A percentile compares a stretch with the other conserved stretches of the same genome.
These are phyloP conservation scores for Solanum rostratum DNA, from an alignment of 257 asterid species.

Conservation along the genomic window DNA sequence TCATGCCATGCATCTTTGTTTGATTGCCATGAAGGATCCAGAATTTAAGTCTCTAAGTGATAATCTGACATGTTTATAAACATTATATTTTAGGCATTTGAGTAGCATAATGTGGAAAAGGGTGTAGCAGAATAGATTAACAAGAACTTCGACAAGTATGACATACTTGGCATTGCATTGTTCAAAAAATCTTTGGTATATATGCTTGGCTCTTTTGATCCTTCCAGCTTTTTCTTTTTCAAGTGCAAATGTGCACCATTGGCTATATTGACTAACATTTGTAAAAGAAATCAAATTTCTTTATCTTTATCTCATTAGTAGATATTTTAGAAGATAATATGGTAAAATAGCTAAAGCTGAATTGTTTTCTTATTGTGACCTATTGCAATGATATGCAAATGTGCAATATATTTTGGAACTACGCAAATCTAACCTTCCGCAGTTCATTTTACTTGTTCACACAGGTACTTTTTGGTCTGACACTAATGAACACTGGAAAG, in stretches of 20 bases:
- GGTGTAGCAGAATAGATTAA: slow-evolving; percentile 91
- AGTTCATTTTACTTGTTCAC: too few species aligned
- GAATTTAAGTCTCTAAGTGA: not conserved
- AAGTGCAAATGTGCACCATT: not conserved
- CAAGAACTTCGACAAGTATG: slow-evolving; percentile 80
- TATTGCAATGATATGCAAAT: not conserved
- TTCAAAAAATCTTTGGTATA: slow-evolving; percentile 94
- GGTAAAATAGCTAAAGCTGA: not conserved
- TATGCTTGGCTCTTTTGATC: not conserved
- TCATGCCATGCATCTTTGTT: not conserved
- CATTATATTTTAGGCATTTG: slow-evolving; percentile 52
- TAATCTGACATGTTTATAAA: not conserved
- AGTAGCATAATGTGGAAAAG: slow-evolving; percentile 74
- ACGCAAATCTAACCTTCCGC: not conserved
- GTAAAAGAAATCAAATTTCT: not conserved
- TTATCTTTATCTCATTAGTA: not conserved
- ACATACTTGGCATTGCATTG: slow-evolving; percentile 99
- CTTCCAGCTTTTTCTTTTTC: not conserved
- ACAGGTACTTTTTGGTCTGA: too few species aligned
- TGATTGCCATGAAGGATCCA: not conserved
- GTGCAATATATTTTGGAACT: not conserved
- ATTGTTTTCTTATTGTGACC: not conserved
- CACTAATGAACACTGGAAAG: too few species aligned
- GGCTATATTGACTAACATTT: not conserved
- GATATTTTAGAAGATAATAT: not conserved